A percentile compares a stretch with the other conserved stretches of the same genome.
These are phyloP conservation scores for Starmera caribaea DNA, from an alignment of 805 yeast species.

Conservation along the genomic window DNA sequence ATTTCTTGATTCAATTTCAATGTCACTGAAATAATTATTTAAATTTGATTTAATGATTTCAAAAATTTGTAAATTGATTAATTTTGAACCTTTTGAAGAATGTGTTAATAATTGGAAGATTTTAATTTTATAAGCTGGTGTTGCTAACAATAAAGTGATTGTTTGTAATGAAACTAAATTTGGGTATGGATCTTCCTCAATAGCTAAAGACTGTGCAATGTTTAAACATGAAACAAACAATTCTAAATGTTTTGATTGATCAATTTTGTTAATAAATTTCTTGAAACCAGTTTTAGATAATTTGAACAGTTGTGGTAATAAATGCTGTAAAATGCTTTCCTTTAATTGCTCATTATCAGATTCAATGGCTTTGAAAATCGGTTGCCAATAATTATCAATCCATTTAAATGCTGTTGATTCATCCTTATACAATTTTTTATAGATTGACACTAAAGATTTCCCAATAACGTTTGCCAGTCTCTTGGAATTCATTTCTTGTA, in stretches of 20 bases:
- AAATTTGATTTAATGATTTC: conserved; percentile 33
- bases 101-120: conserved; percentile 53
- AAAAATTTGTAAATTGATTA: conserved; percentile 37
- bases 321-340: conserved; percentile 43
- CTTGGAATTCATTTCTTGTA: conserved; percentile 42
- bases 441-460: conserved; percentile 38
- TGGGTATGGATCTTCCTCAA: conserved; percentile 41
- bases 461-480: conserved; percentile 60
- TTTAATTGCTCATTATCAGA: conserved; percentile 3
- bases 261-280: conserved; percentile 24
- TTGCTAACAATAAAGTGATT: conserved; percentile 33
- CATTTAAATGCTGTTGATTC: conserved; percentile 15
- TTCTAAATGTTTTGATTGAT: conserved; percentile 20
- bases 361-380: conserved; percentile 10
- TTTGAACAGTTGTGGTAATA: conserved; percentile 56
- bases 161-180: conserved; percentile 23
- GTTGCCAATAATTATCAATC: conserved; percentile 14
- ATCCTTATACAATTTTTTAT: conserved; percentile 25
- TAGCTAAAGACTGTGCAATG: conserved; percentile 53
- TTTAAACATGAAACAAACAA: conserved; percentile 45
- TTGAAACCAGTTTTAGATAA: conserved; percentile 34
- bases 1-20: conserved; percentile 59
- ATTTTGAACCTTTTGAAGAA: conserved; percentile 51
- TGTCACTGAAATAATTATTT: conserved; percentile 49
- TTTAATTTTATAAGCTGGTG: conserved; percentile 35